Evolutionary conservation across 306 rosid species (phyloP).

Genomic region (Ochetophila trinervis): DNA sequence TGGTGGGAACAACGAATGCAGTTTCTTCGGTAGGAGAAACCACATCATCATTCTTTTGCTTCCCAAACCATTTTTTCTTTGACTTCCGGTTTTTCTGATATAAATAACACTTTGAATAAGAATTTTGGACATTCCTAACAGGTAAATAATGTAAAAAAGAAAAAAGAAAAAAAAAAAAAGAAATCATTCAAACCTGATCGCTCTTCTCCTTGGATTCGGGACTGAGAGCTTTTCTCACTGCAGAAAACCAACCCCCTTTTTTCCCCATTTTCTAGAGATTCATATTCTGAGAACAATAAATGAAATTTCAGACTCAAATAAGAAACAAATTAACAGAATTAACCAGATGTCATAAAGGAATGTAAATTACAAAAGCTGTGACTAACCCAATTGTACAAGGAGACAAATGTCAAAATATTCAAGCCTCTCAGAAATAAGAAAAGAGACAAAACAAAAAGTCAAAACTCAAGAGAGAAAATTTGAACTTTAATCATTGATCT

Average conservation of each 20-base stretch:
- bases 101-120: constrained; percentile 7
- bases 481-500: constrained; percentile 17
- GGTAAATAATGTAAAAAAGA: background rate
- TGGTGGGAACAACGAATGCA: constrained; percentile 27
- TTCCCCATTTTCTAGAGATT: constrained; percentile 68
- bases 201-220: constrained; percentile 56
- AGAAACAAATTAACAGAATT: constrained; percentile 11
- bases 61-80: constrained; percentile 61
- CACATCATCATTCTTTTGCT: constrained; percentile 32
- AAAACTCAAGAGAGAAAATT: constrained; percentile 6
- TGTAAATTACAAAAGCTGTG: constrained; percentile 3
- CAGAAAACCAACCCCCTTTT: constrained; percentile 84
- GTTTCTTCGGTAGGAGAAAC: constrained; percentile 22
- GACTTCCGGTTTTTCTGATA: constrained; percentile 55
- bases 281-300: constrained; percentile 22
- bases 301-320: constrained; percentile 9
- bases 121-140: constrained; percentile 11
- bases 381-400: constrained; percentile 15
- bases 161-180: background rate
- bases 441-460: background rate
- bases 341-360: background rate
- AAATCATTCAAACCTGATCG: constrained; percentile 56
- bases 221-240: constrained; percentile 66
- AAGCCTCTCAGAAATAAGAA: constrained; percentile 5
- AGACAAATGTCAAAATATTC: constrained; percentile 13